Conservation (phyloP, 192 early-diverging fungal species). For the Coemansia reversa region DNA sequence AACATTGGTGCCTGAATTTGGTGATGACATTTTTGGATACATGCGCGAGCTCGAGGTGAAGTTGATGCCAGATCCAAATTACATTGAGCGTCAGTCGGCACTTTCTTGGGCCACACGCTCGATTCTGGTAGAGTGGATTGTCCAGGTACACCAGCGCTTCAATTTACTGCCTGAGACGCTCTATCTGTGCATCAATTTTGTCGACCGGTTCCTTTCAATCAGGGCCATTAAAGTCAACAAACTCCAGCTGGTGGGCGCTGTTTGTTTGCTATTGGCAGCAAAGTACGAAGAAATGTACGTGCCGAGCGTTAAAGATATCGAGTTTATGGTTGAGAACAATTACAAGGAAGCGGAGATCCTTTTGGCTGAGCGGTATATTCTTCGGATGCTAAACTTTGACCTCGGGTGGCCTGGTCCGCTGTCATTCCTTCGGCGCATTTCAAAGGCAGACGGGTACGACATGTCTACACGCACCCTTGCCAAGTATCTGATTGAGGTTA, state of each 20-base stretch:
- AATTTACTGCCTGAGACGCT: slow-evolving; percentile 61
- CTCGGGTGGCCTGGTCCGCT: slow-evolving; percentile 60
- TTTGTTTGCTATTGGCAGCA: slow-evolving; percentile 56
- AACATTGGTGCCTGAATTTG: slow-evolving; percentile 58
- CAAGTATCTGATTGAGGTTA: slow-evolving; percentile 63
- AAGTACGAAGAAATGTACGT: slow-evolving; percentile 63
- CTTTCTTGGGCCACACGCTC: slow-evolving; percentile 55
- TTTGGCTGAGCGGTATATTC: slow-evolving; percentile 60
- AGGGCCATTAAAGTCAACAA: slow-evolving; percentile 51
- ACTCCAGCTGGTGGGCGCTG: slow-evolving; percentile 59
- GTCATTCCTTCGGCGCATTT: slow-evolving; percentile 60
- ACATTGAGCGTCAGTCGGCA: slow-evolving; percentile 52
- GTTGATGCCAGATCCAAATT: slow-evolving; percentile 55
- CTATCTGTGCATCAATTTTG: slow-evolving; percentile 57
- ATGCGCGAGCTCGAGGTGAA: slow-evolving; percentile 61
- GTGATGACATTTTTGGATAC: slow-evolving; percentile 64
- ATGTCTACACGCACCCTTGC: slow-evolving; percentile 57
- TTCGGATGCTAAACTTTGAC: slow-evolving; percentile 59
- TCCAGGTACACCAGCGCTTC: slow-evolving; percentile 59
- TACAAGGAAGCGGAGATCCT: slow-evolving; percentile 53
- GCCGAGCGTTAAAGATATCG: slow-evolving; percentile 56
- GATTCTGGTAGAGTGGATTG: slow-evolving; percentile 59
- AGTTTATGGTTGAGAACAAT: slow-evolving; percentile 50
- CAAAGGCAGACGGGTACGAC: slow-evolving; percentile 61
- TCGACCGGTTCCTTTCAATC: slow-evolving; percentile 61